These are phyloP conservation scores for Buddleja alternifolia DNA, from an alignment of 257 asterid species.

Conservation along the genomic window DNA sequence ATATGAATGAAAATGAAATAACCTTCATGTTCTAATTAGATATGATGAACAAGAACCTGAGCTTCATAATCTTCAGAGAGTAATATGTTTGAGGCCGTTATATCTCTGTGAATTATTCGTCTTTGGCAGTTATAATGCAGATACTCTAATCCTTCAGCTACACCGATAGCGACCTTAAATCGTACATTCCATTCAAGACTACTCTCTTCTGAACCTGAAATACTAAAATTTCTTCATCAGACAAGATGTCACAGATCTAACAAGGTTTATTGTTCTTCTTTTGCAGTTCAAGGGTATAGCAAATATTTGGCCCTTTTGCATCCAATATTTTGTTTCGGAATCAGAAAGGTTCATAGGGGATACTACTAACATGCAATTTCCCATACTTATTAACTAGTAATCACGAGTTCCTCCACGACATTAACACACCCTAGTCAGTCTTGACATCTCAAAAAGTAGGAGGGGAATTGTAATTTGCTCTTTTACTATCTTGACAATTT, in stretches of 20 bases:
- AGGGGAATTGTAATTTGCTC: too few relatives aligned
- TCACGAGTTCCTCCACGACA: too few relatives aligned
- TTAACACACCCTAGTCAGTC: too few relatives aligned
- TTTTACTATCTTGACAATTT: too few relatives aligned
- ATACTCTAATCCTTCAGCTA: conserved; percentile 88
- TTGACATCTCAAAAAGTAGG: too few relatives aligned
- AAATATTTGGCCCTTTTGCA: neutral
- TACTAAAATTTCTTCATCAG: conserved; percentile 38
- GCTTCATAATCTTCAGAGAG: conserved; percentile 86
- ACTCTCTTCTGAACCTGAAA: conserved; percentile 56
- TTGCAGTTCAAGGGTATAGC: neutral
- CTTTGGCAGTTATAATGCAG: conserved; percentile 77
- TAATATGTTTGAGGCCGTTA: conserved; percentile 88
- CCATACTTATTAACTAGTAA: too few relatives aligned
- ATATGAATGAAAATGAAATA: neutral
- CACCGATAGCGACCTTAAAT: conserved; percentile 76
- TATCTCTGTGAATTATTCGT: conserved; percentile 92
- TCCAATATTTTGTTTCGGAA: too few relatives aligned
- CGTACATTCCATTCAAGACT: conserved; percentile 68
- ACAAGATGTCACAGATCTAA: conserved; percentile 4
- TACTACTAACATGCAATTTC: too few relatives aligned
- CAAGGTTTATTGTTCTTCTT: neutral
- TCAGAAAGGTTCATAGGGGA: too few relatives aligned
- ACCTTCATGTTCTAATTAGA: neutral
- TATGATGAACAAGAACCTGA: conserved; percentile 48